Base-by-base conservation (phyloP, 441 rosid genomes). In the Arabidopsis hybrid region DNA sequence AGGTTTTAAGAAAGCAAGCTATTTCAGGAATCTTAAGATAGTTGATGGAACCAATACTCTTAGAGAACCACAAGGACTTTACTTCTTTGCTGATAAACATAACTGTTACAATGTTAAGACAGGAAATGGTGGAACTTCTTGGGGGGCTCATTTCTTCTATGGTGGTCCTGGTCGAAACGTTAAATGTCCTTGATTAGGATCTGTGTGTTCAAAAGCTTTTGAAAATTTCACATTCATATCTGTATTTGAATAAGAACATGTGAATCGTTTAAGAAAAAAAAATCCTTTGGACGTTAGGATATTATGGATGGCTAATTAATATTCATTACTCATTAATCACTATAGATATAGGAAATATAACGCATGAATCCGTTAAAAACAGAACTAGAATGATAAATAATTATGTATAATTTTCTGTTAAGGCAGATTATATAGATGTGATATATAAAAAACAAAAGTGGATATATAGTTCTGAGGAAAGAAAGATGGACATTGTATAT, bases 81-180 rank as follows among this genome's bases (percentile, higher is more conserved):
- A 17, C 59, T 73, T 59, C 40, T 79, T 59, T 69, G 80, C 88
- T 7, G 80, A 77, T 78, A 83, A 83, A 17, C 59, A 87, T 17
- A 77, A 56, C 58, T 91, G 93, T 79, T 88, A 88, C 35, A 81
- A 83, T 67, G 82, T 84, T 9, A 78, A 78, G 62, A 69, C 80
- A 45, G 75, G 63, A n/a, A 83, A 73, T 60, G 74, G 31, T 21
- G 80, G 67, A 66, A 81, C 80, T 11, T 73, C 81, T 56, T 83
- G 81, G 88, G 89, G 90, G 40, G 68, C 42, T 74, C 74, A 79
- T 80, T 84, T 90, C 67, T 90, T 77, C 80, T 88, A 73, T 45
- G 96, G 93, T 40, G 93, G 96, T 40, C 87, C 90, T 29, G 93
- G 96, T 21, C 81, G 83, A 71, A 90, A 78, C 72, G 67, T 83